These are phyloP conservation scores for Trypanosoma brucei DNA, from an alignment of 208 protist species.

Conservation along the genomic window DNA sequence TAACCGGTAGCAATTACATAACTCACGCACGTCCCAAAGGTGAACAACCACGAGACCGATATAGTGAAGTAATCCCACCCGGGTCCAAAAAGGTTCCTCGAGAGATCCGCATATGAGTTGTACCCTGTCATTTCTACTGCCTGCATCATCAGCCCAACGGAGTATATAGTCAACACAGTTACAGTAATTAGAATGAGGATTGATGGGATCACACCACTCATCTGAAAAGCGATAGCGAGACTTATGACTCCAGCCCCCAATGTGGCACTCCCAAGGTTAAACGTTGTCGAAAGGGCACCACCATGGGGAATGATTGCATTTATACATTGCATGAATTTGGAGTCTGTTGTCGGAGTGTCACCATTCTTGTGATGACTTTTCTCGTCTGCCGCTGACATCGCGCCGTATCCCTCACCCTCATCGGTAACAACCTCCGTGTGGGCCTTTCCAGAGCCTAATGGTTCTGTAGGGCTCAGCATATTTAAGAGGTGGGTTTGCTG, in stretches of 20 bases:
- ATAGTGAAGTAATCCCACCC: slow-evolving; percentile 25
- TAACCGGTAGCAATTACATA: slow-evolving; percentile 32
- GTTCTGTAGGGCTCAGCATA: neutral
- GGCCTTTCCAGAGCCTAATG: neutral
- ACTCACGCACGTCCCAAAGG: slow-evolving; percentile 28
- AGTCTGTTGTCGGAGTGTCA: neutral
- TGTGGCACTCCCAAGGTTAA: slow-evolving; percentile 60
- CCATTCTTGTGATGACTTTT: neutral
- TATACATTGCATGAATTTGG: neutral
- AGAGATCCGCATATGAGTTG: slow-evolving; percentile 24
- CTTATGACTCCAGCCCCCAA: slow-evolving; percentile 60
- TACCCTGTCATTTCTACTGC: slow-evolving; percentile 3
- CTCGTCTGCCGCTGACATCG: neutral
- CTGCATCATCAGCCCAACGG: slow-evolving; percentile 4
- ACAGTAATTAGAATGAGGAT: slow-evolving; percentile 7
- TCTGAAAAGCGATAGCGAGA: slow-evolving; percentile 48
- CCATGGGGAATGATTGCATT: slow-evolving; percentile 34
- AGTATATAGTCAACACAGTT: slow-evolving; percentile 1
- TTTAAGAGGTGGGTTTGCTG: neutral
- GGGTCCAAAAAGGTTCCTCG: slow-evolving; percentile 23
- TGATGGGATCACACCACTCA: slow-evolving; percentile 37
- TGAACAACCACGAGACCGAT: slow-evolving; percentile 26
- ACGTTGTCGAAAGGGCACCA: slow-evolving; percentile 43
- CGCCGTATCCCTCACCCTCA: neutral
- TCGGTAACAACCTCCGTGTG: neutral